Evolutionary conservation across 352 stramenopile genomes (phyloP).

Genomic region (Phytopythium litorale): DNA sequence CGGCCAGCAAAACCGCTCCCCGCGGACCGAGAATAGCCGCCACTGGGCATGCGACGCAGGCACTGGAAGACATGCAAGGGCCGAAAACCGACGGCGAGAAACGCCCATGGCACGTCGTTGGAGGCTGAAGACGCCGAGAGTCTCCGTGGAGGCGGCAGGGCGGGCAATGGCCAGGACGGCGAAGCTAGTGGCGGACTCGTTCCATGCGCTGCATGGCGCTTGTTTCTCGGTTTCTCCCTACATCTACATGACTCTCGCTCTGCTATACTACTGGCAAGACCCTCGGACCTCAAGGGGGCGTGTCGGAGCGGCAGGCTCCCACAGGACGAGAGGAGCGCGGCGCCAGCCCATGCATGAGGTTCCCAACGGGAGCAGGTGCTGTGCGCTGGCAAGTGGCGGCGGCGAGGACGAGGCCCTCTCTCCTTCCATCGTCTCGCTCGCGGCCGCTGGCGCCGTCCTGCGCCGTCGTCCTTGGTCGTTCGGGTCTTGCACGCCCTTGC

Average conservation of each 20-base stretch:
- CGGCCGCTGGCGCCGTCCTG: constrained; percentile 6
- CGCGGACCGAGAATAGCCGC: not conserved
- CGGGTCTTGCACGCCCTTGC: not conserved
- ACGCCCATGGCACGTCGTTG: not conserved
- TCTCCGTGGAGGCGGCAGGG: not conserved
- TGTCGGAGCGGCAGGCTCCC: not conserved
- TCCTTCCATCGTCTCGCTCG: not conserved
- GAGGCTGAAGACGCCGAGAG: too few relatives aligned
- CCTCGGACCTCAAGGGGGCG: not conserved
- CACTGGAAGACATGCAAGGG: too few relatives aligned
- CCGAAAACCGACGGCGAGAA: not conserved
- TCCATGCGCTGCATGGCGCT: not conserved
- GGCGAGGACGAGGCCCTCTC: not conserved
- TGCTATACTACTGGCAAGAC: not conserved
- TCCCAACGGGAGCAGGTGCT: not conserved
- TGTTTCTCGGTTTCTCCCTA: constrained; percentile 1
- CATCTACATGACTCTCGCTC: not conserved
- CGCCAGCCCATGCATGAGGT: not conserved
- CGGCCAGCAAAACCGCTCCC: not conserved
- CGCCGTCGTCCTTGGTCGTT: constrained; percentile 11
- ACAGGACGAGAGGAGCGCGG: not conserved
- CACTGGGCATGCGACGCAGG: not conserved
- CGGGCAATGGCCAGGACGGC: not conserved
- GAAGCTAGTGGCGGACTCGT: not conserved
- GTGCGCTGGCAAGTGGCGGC: not conserved